Evolutionary conservation across 2,329 filamentous ascomycete genomes (phyloP).

Genomic region (Lachnellula hyalina): DNA sequence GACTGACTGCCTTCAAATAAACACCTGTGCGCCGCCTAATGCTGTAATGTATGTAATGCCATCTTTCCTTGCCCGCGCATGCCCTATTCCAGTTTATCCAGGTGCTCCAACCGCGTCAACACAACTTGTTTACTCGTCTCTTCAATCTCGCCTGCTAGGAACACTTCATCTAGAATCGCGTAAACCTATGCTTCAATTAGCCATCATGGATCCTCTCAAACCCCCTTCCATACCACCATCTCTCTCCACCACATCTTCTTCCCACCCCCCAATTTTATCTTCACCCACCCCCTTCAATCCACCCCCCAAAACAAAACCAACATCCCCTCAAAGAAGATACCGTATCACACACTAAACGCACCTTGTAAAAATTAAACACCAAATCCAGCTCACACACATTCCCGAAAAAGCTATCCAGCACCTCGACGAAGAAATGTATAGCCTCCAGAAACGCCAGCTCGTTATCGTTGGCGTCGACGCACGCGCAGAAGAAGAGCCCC

Average conservation of each 20-base stretch:
- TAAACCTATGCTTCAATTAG: slow-evolving; percentile 62
- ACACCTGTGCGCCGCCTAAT: slow-evolving; percentile 8
- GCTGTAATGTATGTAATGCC: background rate
- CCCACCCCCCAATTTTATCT: background rate
- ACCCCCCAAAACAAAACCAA: background rate
- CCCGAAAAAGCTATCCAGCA: slow-evolving; percentile 96
- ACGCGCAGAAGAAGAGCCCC: slow-evolving; percentile 97
- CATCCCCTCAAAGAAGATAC: background rate
- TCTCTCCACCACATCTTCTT: too few relatives aligned
- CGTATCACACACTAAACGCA: slow-evolving; percentile 14
- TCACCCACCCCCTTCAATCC: background rate
- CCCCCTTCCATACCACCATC: too few relatives aligned
- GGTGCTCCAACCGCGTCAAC: slow-evolving; percentile 83
- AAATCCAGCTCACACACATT: slow-evolving; percentile 98
- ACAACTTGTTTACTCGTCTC: slow-evolving; percentile 99
- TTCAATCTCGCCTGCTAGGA: slow-evolving; percentile 94
- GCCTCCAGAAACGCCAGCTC: slow-evolving; percentile 95
- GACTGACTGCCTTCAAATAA: background rate
- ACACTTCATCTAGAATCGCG: slow-evolving; percentile 96
- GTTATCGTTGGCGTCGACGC: slow-evolving; percentile 98
- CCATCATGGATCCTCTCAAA: background rate
- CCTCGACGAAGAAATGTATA: slow-evolving; percentile 99
- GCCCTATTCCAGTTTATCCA: slow-evolving; percentile 84
- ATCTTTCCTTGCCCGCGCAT: background rate
- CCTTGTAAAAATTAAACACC: slow-evolving; percentile 72